A percentile compares a stretch with the other conserved stretches of the same genome.
These are phyloP conservation scores for Chlorella sorokiniana DNA, from an alignment of 139 green algal genomes.

Conservation along the genomic window DNA sequence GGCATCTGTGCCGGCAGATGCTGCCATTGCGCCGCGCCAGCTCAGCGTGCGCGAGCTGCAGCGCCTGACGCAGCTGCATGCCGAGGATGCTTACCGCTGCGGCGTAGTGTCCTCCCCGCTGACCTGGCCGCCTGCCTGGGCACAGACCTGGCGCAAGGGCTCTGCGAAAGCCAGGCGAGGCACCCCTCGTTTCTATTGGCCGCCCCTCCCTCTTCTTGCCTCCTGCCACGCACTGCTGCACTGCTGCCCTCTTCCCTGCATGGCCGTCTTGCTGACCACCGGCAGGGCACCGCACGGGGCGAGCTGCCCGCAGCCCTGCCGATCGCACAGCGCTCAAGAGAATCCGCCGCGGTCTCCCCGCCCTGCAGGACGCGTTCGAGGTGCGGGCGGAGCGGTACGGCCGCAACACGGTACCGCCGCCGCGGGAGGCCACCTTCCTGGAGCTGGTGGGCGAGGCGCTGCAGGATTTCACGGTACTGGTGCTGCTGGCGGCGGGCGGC, in stretches of 20 bases:
- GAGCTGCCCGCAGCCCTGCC: background rate
- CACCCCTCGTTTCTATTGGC: too few species aligned
- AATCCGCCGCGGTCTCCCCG: background rate
- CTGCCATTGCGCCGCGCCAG: slow-evolving; percentile 47
- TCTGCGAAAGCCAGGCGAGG: slow-evolving; percentile 14
- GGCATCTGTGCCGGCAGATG: slow-evolving; percentile 67
- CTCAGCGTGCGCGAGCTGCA: slow-evolving; percentile 16
- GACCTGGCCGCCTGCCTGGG: slow-evolving; percentile 32
- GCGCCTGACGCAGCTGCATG: slow-evolving; percentile 29
- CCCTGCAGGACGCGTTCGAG: slow-evolving; percentile 16
- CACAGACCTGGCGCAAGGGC: slow-evolving; percentile 25
- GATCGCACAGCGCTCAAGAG: too few species aligned
- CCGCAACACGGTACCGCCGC: slow-evolving; percentile 19
- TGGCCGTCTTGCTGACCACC: too few species aligned
- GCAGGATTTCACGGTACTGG: slow-evolving; percentile 66
- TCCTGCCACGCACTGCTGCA: too few species aligned
- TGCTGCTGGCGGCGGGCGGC: slow-evolving; percentile 63
- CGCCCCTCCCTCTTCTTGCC: too few species aligned
- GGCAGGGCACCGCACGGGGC: too few species aligned
- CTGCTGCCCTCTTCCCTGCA: too few species aligned
- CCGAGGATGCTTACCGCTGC: background rate
- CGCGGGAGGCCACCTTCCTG: slow-evolving; percentile 44
- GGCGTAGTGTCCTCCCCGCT: slow-evolving; percentile 14
- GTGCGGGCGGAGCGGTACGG: slow-evolving; percentile 29
- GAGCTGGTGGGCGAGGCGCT: slow-evolving; percentile 53